phyloP scores from a whole-genome alignment of 179 eudicot genomes.

The Heliamphora pulchella region DNA sequence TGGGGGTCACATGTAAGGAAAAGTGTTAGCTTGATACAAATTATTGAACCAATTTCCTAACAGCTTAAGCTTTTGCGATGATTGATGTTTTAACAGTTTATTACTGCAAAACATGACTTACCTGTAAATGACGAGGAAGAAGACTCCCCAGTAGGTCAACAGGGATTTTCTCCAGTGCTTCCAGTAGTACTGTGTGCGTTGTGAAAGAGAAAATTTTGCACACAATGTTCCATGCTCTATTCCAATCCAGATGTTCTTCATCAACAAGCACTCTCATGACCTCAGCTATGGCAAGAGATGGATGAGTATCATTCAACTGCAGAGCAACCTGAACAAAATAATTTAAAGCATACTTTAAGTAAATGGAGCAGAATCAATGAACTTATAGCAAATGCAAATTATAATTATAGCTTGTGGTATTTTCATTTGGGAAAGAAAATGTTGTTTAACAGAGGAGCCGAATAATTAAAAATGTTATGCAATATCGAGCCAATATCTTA shows the following conservation, averaged over 20 bases:
- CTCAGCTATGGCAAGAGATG: conserved; percentile 29
- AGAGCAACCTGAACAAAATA: conserved; percentile 24
- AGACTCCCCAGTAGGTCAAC: conserved; percentile 27
- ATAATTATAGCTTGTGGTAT: not conserved
- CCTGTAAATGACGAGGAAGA: conserved; percentile 31
- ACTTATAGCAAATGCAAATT: not conserved
- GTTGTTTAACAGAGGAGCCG: too few species aligned
- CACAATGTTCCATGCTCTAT: conserved; percentile 24
- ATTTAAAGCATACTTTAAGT: not conserved
- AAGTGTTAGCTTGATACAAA: too few species aligned
- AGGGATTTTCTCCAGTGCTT: conserved; percentile 29
- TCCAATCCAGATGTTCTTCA: conserved; percentile 31
- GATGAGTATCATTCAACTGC: conserved; percentile 31
- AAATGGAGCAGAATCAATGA: not conserved
- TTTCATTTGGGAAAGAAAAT: not conserved
- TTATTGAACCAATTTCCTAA: too few species aligned
- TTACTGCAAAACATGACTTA: conserved; percentile 2
- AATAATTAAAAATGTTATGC: too few species aligned
- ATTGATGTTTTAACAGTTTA: not conserved
- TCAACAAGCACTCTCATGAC: conserved; percentile 30
- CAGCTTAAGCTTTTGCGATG: too few species aligned
- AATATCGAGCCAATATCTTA: too few species aligned
- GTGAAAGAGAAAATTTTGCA: conserved; percentile 27
- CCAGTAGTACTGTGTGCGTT: conserved; percentile 24
- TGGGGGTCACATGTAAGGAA: too few species aligned